Evolutionary conservation across 768 basidiomycete species (phyloP).

Genomic region (Cyclocybe cylindracea): DNA sequence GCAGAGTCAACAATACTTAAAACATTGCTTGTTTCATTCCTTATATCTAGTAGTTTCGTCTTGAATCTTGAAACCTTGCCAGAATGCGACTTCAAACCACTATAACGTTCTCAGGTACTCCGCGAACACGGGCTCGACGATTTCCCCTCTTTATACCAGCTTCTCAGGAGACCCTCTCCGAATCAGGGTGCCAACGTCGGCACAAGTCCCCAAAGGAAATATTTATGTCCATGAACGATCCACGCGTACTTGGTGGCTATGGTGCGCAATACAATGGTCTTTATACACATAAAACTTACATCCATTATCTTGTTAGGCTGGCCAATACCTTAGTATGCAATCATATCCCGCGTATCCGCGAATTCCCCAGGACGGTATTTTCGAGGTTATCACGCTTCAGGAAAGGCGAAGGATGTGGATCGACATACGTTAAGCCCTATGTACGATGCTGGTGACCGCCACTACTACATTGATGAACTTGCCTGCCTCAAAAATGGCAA

Average conservation of each 20-base stretch:
- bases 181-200: slow-evolving; percentile 19
- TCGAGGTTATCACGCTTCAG: slow-evolving; percentile 15
- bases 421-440: slow-evolving; percentile 12
- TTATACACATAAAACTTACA: not conserved
- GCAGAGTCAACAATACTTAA: not conserved
- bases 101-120: slow-evolving; percentile 17
- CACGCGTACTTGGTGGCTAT: slow-evolving; percentile 24
- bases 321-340: slow-evolving; percentile 25
- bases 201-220: slow-evolving; percentile 26
- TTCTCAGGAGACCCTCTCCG: slow-evolving; percentile 15
- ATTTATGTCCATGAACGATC: slow-evolving; percentile 31
- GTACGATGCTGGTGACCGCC: slow-evolving; percentile 13
- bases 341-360: slow-evolving; percentile 31
- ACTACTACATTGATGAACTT: slow-evolving; percentile 21
- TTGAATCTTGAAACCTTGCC: slow-evolving; percentile 20
- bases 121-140: slow-evolving; percentile 12
- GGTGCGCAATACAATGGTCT: slow-evolving; percentile 12
- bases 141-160: slow-evolving; percentile 13
- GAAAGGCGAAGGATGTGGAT: slow-evolving; percentile 11
- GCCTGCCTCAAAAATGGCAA: slow-evolving; percentile 11
- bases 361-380: slow-evolving; percentile 24
- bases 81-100: slow-evolving; percentile 14
- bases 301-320: slow-evolving; percentile 24
- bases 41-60: slow-evolving; percentile 15
- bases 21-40: not conserved